phyloP scores from a whole-genome alignment of 768 basidiomycete genomes.

The Cystobasidiopsis lactophilus region DNA sequence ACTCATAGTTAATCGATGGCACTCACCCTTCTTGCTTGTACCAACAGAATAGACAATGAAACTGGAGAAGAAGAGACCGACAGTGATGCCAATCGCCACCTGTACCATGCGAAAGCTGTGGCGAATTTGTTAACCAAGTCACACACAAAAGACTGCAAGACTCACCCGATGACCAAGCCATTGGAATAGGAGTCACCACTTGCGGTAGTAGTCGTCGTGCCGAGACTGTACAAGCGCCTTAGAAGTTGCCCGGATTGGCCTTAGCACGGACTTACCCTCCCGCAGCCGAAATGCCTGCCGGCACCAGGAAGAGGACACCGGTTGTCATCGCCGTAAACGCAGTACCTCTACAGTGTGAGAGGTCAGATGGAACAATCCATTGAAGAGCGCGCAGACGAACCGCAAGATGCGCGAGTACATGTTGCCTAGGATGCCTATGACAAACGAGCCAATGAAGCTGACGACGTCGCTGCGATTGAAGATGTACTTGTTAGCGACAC shows the following conservation, averaged over 20 bases:
- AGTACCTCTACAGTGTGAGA: neutral
- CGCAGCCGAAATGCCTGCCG: slow-evolving; percentile 12
- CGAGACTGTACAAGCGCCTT: slow-evolving; percentile 8
- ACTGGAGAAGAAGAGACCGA: slow-evolving; percentile 16
- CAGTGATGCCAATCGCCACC: slow-evolving; percentile 18
- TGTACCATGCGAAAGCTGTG: slow-evolving; percentile 15
- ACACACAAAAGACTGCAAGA: neutral
- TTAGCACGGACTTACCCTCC: neutral
- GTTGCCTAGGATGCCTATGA: slow-evolving; percentile 18
- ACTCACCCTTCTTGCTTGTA: slow-evolving; percentile 3
- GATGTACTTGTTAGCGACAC: slow-evolving; percentile 14
- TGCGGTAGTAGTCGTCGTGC: slow-evolving; percentile 5
- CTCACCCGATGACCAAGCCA: slow-evolving; percentile 13
- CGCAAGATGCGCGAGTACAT: slow-evolving; percentile 18
- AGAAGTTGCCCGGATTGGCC: neutral
- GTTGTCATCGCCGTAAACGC: slow-evolving; percentile 11
- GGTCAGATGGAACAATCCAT: neutral
- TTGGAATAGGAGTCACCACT: slow-evolving; percentile 14
- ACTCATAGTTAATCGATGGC: no score
- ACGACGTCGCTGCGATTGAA: slow-evolving; percentile 19
- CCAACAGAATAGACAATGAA: slow-evolving; percentile 17
- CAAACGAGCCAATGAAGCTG: slow-evolving; percentile 17
- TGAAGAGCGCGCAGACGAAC: neutral
- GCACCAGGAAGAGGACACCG: slow-evolving; percentile 16
- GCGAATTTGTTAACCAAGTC: neutral